Evolutionary conservation across 257 asterid species (phyloP).

Genomic region (Coffea eugenioides): DNA sequence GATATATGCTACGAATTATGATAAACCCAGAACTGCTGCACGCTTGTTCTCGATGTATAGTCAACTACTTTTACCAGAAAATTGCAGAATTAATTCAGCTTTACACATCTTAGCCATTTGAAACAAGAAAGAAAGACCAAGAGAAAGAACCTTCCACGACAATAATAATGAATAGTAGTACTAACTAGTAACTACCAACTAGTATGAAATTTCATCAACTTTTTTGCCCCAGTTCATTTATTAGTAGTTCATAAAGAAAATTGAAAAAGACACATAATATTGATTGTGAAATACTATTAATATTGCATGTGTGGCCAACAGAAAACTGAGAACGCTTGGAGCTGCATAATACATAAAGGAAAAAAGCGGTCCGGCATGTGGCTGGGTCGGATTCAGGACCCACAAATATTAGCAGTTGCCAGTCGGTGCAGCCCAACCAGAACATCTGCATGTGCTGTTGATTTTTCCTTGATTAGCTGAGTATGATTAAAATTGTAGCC

Average conservation of each 20-base stretch:
- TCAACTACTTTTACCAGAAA: background rate
- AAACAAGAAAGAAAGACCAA: background rate
- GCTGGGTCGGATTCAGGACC: conserved; percentile 23
- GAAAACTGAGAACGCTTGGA: background rate
- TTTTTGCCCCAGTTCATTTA: background rate
- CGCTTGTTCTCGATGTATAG: background rate
- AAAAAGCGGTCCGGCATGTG: conserved; percentile 21
- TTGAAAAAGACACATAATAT: background rate
- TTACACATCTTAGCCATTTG: background rate
- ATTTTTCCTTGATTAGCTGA: background rate
- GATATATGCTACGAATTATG: background rate
- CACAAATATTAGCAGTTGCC: conserved; percentile 15
- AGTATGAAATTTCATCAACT: background rate
- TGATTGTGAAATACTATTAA: background rate
- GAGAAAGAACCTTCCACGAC: background rate
- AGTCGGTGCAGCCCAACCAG: conserved; percentile 19
- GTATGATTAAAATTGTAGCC: background rate
- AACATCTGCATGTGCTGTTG: conserved; percentile 23
- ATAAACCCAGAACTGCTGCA: background rate
- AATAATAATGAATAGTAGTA: background rate
- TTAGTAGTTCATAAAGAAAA: too few relatives aligned
- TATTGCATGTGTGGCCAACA: conserved; percentile 7
- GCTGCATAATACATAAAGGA: background rate
- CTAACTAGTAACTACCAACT: too few relatives aligned
- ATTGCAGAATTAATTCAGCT: conserved; percentile 3